A percentile compares a stretch with the other conserved stretches of the same genome.
phyloP scores from a whole-genome alignment of 805 yeast species.

The Schwanniomyces yamadae region DNA sequence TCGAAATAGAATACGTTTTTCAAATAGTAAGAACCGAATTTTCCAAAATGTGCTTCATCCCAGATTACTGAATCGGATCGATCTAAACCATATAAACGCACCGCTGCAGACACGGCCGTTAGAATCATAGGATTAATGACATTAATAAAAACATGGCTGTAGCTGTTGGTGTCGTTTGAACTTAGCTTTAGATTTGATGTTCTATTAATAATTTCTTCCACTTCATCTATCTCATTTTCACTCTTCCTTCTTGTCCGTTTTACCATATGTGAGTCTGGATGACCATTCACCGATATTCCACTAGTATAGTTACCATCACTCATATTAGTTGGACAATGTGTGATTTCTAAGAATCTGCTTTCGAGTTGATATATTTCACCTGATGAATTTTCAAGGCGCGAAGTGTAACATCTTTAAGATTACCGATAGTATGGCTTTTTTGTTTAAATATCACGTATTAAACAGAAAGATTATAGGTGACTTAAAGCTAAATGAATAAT shows the following conservation, averaged over 20 bases:
- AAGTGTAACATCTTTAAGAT: no score
- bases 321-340: no score
- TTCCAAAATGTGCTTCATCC: slow-evolving; percentile 98
- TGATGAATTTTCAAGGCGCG: no score
- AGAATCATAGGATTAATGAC: slow-evolving; percentile 30
- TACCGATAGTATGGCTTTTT: no score
- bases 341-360: no score
- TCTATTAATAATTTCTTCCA: slow-evolving; percentile 21
- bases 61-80: slow-evolving; percentile 78
- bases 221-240: slow-evolving; percentile 8
- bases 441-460: no score
- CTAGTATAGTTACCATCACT: not conserved
- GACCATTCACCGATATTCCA: slow-evolving; percentile 2
- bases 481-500: no score
- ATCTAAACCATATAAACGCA: slow-evolving; percentile 75
- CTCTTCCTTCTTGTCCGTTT: not conserved
- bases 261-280: slow-evolving; percentile 1
- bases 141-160: slow-evolving; percentile 9
- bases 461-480: no score
- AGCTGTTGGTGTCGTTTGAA: slow-evolving; percentile 1
- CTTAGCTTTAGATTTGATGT: slow-evolving; percentile 18
- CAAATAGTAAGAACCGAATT: slow-evolving; percentile 89
- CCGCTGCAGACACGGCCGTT: slow-evolving; percentile 36
- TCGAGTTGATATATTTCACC: no score
- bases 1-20: slow-evolving; percentile 90